phyloP scores from a whole-genome alignment of 495 filamentous ascomycete genomes.

The Aeminium ludgeri region DNA sequence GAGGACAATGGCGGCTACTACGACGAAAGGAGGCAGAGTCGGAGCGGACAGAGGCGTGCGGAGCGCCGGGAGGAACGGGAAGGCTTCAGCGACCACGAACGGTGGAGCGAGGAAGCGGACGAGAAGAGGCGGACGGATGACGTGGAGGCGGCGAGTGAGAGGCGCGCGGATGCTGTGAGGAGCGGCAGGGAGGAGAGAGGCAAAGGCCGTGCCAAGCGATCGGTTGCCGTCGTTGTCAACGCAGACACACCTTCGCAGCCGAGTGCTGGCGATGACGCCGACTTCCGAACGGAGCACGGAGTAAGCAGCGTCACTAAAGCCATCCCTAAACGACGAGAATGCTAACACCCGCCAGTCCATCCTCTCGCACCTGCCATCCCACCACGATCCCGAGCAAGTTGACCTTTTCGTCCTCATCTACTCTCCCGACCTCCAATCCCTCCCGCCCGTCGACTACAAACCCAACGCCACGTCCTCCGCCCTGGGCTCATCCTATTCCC shows the following conservation, averaged over 20 bases:
- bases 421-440: conserved; percentile 52
- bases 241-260: conserved; percentile 44
- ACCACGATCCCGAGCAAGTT: conserved; percentile 46
- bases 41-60: conserved; percentile 12
- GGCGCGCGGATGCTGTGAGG: conserved; percentile 13
- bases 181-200: conserved; percentile 21
- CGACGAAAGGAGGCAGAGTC: conserved; percentile 49
- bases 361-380: conserved; percentile 67
- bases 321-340: conserved; percentile 17
- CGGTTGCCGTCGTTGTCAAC: conserved; percentile 69
- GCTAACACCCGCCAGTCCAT: conserved; percentile 45
- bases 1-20: conserved; percentile 44
- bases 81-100: conserved; percentile 33
- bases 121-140: conserved; percentile 21
- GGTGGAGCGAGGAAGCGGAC: conserved; percentile 71
- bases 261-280: conserved; percentile 32
- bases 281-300: conserved; percentile 54
- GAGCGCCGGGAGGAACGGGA: conserved; percentile 10
- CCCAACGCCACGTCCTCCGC: conserved; percentile 37
- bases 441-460: conserved; percentile 31
- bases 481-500: conserved; percentile 72
- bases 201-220: conserved; percentile 41
- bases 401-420: conserved; percentile 81
- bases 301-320: conserved; percentile 32
- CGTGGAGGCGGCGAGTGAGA: conserved; percentile 15